Conservation (phyloP, 164 flowering plant species). For the Vitis vinifera region ASM3070453v1 NC_081814.1:12422001-12422500, state of each 20-base stretch:
- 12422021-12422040: neutral
- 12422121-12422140: constrained; percentile 69
- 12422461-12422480: too few relatives aligned
- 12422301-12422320: too few relatives aligned
- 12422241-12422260: neutral
- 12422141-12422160: constrained; percentile 77
- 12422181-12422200: constrained; percentile 40
- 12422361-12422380: too few relatives aligned
- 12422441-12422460: too few relatives aligned
- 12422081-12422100: too few relatives aligned
- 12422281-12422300: too few relatives aligned
- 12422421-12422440: too few relatives aligned
- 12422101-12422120: constrained; percentile 3
- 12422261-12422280: neutral
- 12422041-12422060: neutral
- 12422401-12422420: too few relatives aligned
- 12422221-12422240: constrained; percentile 69
- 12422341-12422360: too few relatives aligned
- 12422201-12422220: constrained; percentile 80
- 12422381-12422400: too few relatives aligned
- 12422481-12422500: neutral
- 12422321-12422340: too few relatives aligned
- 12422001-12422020: neutral
- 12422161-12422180: constrained; percentile 52
- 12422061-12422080: neutral